These are phyloP conservation scores for Russula olivacea DNA, from an alignment of 768 basidiomycete species.

Conservation along the genomic window DNA sequence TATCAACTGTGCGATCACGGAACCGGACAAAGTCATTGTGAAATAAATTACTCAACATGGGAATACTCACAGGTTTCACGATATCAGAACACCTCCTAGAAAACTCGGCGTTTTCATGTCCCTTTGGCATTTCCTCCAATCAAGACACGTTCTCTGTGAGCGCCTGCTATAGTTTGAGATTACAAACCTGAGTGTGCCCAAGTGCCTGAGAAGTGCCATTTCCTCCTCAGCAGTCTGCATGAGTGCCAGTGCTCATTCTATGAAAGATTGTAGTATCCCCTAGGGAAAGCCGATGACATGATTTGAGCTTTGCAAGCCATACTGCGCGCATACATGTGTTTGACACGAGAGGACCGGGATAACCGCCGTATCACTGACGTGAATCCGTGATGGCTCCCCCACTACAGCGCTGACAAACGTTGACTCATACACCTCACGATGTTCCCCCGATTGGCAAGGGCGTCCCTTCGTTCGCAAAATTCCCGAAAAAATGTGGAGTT, in stretches of 20 bases:
- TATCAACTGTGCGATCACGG: neutral
- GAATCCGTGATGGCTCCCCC: neutral
- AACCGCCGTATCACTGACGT: neutral
- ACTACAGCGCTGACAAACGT: neutral
- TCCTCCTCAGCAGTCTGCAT: neutral
- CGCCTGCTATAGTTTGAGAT: neutral
- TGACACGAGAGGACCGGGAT: neutral
- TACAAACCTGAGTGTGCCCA: neutral
- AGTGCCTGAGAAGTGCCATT: neutral
- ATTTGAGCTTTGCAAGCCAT: neutral
- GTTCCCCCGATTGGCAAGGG: neutral
- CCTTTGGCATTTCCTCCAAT: neutral
- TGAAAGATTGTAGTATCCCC: neutral
- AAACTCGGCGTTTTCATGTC: neutral
- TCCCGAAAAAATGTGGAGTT: neutral
- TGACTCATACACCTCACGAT: neutral
- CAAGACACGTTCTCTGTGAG: too few species aligned
- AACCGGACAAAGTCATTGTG: too few species aligned
- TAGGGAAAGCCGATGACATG: neutral
- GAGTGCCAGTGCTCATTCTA: neutral
- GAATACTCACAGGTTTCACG: neutral
- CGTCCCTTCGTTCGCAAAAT: neutral
- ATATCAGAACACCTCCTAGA: neutral
- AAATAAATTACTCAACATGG: too few species aligned
- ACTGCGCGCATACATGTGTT: neutral